Conservation (phyloP, 164 flowering plant genomes). For the Magnolia sinica region DNA sequence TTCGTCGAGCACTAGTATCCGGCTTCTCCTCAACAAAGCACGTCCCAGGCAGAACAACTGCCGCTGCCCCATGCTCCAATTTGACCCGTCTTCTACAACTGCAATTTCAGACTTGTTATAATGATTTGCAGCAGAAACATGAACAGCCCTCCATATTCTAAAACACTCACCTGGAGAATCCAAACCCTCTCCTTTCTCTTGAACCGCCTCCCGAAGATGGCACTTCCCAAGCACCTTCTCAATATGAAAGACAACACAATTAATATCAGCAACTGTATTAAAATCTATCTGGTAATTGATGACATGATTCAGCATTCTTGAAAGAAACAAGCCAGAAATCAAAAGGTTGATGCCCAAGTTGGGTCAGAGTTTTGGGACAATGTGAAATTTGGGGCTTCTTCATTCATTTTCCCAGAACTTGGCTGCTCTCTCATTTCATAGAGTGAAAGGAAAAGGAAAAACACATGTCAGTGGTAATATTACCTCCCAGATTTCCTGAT, state of each 20-base stretch:
- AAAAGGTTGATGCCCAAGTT: neutral
- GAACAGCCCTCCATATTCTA: neutral
- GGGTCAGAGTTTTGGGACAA: neutral
- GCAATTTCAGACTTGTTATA: constrained; percentile 14
- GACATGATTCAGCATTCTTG: too few species aligned
- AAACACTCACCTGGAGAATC: constrained; percentile 40
- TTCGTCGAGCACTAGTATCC: constrained; percentile 65
- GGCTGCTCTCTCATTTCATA: neutral
- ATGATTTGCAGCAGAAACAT: neutral
- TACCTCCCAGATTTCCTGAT: constrained; percentile 74
- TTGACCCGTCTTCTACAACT: constrained; percentile 66
- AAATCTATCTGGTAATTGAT: too few species aligned
- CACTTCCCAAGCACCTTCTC: constrained; percentile 62
- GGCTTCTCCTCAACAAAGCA: constrained; percentile 51
- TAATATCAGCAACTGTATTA: neutral
- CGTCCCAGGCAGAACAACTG: constrained; percentile 73
- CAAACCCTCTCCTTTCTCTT: constrained; percentile 52
- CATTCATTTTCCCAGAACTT: constrained; percentile 2
- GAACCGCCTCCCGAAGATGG: constrained; percentile 52
- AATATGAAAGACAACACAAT: constrained; percentile 5
- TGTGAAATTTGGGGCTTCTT: neutral
- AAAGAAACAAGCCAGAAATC: too few species aligned
- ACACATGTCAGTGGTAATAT: neutral
- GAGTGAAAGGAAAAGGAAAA: neutral
- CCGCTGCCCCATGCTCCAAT: constrained; percentile 79